Evolutionary conservation across 2,329 filamentous ascomycete species (phyloP).

Genomic region (Colletotrichum salicis): DNA sequence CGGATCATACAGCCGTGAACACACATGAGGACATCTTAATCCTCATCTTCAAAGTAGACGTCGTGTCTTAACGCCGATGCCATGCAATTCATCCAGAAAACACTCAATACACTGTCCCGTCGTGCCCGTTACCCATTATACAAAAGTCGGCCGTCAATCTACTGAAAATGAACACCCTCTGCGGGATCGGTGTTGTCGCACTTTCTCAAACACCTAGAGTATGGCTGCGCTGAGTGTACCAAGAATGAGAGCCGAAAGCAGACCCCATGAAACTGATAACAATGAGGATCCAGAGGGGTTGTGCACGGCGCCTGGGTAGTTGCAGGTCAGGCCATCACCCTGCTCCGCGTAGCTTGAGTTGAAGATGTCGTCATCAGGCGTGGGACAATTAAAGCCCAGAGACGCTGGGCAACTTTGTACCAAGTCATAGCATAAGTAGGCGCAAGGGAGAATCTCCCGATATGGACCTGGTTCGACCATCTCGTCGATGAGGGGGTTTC

Average conservation of each 20-base stretch:
- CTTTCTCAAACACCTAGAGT: background rate
- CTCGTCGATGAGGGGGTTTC: slow-evolving; percentile 79
- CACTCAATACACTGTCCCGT: slow-evolving; percentile 6
- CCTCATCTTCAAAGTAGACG: background rate
- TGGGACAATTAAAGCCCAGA: slow-evolving; percentile 81
- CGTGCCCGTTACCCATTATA: background rate
- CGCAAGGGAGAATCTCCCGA: slow-evolving; percentile 90
- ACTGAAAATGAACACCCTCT: slow-evolving; percentile 1
- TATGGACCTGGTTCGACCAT: slow-evolving; percentile 85
- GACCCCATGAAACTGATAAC: slow-evolving; percentile 38
- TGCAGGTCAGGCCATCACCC: slow-evolving; percentile 57
- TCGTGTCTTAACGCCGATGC: slow-evolving; percentile 27
- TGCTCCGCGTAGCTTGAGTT: slow-evolving; percentile 56
- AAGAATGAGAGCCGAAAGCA: slow-evolving; percentile 30
- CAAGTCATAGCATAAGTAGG: slow-evolving; percentile 86
- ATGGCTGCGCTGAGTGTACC: slow-evolving; percentile 12
- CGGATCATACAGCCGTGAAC: background rate
- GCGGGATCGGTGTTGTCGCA: background rate
- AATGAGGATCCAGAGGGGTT: slow-evolving; percentile 51
- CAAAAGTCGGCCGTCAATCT: slow-evolving; percentile 24
- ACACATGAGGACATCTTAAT: background rate
- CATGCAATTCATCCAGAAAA: slow-evolving; percentile 25
- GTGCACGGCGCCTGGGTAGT: slow-evolving; percentile 70
- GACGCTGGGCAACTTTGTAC: slow-evolving; percentile 85
- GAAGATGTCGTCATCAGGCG: slow-evolving; percentile 48